A percentile compares a stretch with the other conserved stretches of the same genome.
Evolutionary conservation across 805 yeast species (phyloP).

Genomic region (Metschnikowia kunwiensis): DNA sequence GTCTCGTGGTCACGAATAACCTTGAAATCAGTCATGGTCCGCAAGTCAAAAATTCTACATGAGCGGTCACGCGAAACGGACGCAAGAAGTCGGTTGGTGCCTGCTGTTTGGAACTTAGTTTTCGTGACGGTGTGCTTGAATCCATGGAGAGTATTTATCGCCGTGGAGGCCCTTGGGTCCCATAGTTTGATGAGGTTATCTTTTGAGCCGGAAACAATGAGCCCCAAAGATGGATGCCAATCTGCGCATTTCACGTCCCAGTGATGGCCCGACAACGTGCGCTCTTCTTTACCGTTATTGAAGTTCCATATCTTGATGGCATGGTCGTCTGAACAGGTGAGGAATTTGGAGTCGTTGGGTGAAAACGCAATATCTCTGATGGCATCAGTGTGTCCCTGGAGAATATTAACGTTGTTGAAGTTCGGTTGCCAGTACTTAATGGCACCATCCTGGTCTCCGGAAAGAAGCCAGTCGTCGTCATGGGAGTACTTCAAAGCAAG

Average conservation of each 20-base stretch:
- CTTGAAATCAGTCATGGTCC: slow-evolving; percentile 75
- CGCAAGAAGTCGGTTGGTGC: slow-evolving; percentile 69
- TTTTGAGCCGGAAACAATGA: slow-evolving; percentile 89
- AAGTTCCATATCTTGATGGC: slow-evolving; percentile 92
- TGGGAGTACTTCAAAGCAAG: slow-evolving; percentile 78
- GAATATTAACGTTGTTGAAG: slow-evolving; percentile 88
- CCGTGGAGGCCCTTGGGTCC: slow-evolving; percentile 85
- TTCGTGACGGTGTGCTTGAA: slow-evolving; percentile 92
- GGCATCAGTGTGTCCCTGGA: slow-evolving; percentile 71
- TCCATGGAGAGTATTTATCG: slow-evolving; percentile 80
- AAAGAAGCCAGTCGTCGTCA: slow-evolving; percentile 89
- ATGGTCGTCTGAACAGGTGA: slow-evolving; percentile 93
- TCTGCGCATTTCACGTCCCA: slow-evolving; percentile 98
- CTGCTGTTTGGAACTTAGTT: slow-evolving; percentile 80
- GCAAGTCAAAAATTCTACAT: slow-evolving; percentile 79
- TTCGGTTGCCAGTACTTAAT: slow-evolving; percentile 98
- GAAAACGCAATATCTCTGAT: slow-evolving; percentile 85
- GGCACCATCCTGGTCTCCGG: slow-evolving; percentile 90
- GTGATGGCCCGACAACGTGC: slow-evolving; percentile 83
- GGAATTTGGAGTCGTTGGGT: slow-evolving; percentile 86
- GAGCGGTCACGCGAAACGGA: slow-evolving; percentile 88
- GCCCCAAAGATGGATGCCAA: slow-evolving; percentile 90
- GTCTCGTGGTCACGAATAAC: slow-evolving; percentile 76
- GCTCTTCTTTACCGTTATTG: slow-evolving; percentile 80
- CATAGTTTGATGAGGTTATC: slow-evolving; percentile 90